Conservation (phyloP, 768 basidiomycete genomes). For the Multifurca ochricompacta region DNA sequence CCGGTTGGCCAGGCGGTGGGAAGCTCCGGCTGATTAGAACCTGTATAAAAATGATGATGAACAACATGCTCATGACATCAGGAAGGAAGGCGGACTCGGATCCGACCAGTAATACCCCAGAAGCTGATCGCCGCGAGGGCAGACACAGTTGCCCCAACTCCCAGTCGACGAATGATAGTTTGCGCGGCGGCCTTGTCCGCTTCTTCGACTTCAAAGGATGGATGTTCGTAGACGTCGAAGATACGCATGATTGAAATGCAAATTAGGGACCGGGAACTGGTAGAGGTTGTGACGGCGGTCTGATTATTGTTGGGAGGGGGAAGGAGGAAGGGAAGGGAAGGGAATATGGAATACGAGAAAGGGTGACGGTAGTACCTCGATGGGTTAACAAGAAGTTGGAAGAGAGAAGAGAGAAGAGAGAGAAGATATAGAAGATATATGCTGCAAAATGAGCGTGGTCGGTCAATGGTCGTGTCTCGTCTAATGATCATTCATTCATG, state of each 20-base stretch:
- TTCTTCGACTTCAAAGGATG: slow-evolving; percentile 14
- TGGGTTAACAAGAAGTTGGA: no score
- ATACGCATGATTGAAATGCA: slow-evolving; percentile 13
- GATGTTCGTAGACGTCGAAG: slow-evolving; percentile 21
- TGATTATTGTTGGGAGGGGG: background rate
- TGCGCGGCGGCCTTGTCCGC: slow-evolving; percentile 6
- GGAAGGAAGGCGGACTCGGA: slow-evolving; percentile 4
- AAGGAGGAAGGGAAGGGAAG: background rate
- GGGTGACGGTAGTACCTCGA: background rate
- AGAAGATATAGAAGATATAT: background rate
- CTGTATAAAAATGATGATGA: background rate
- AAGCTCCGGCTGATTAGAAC: background rate
- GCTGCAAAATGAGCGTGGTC: no score
- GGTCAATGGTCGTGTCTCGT: no score
- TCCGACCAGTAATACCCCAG: slow-evolving; percentile 20
- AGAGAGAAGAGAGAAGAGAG: no score
- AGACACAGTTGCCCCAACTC: slow-evolving; percentile 14
- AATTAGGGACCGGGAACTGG: background rate
- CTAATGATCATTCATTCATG: no score
- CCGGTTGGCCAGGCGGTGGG: background rate
- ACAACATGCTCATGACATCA: background rate
- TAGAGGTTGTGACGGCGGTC: background rate
- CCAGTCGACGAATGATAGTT: slow-evolving; percentile 12
- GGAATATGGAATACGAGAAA: background rate
- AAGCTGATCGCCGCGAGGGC: slow-evolving; percentile 13